phyloP scores from a whole-genome alignment of 1,139 yeast species.

The Pichia terricola region DNA sequence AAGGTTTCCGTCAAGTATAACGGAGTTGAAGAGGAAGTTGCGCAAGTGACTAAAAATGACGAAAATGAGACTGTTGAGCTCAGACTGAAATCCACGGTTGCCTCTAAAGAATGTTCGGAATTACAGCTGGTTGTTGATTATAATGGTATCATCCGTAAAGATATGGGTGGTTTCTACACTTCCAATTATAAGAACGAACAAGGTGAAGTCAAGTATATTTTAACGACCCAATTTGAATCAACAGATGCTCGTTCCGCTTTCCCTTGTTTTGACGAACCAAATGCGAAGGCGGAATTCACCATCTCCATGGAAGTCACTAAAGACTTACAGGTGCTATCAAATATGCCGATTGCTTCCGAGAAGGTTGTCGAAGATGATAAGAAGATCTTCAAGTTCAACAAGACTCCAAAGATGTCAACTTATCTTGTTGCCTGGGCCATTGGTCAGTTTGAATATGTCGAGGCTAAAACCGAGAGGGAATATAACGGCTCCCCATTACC shows the following conservation, averaged over 20 bases:
- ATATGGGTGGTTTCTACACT: constrained; percentile 84
- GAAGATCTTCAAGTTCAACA: constrained; percentile 26
- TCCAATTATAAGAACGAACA: constrained; percentile 48
- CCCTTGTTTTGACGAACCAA: constrained; percentile 88
- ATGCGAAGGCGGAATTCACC: constrained; percentile 69
- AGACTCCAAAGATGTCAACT: constrained; percentile 47
- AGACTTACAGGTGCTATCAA: constrained; percentile 59
- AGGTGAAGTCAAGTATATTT: constrained; percentile 47
- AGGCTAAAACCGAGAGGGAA: constrained; percentile 28
- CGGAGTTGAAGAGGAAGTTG: constrained; percentile 12
- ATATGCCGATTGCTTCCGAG: constrained; percentile 64
- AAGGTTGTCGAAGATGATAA: constrained; percentile 18
- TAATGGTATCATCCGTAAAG: constrained; percentile 42
- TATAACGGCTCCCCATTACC: constrained; percentile 35
- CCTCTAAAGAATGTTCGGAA: constrained; percentile 28
- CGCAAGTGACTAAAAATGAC: constrained; percentile 11
- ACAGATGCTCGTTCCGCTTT: constrained; percentile 87
- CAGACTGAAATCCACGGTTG: constrained; percentile 29
- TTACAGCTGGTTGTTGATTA: constrained; percentile 32
- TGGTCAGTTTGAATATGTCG: constrained; percentile 48
- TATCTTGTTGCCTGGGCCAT: constrained; percentile 51
- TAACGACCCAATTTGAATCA: constrained; percentile 84
- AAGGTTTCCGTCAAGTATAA: constrained; percentile 14
- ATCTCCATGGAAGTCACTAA: constrained; percentile 52
- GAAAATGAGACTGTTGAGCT: constrained; percentile 57